phyloP scores from a whole-genome alignment of 148 eudicot species.

The Rhododendron henanense region DNA sequence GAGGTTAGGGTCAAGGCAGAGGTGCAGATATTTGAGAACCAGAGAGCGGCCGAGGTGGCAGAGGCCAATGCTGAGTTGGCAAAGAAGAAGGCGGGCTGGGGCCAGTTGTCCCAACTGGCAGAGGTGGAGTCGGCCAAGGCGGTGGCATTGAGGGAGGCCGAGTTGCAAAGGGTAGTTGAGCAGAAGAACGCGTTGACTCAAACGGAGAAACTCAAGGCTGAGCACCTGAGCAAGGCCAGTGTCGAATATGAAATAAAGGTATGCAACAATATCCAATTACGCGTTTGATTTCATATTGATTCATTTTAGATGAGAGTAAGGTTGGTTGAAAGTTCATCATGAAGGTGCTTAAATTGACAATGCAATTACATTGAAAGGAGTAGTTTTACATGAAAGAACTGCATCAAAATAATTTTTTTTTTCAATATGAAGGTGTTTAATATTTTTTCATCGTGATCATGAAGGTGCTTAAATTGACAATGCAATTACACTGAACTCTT shows the following conservation, averaged over 20 bases:
- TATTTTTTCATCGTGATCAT: no score
- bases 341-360: neutral
- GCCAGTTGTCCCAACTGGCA: constrained; percentile 11
- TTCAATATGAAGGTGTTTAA: no score
- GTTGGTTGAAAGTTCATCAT: neutral
- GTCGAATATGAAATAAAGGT: constrained; percentile 29
- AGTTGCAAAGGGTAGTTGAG: constrained; percentile 28
- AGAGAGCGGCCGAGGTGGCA: constrained; percentile 23
- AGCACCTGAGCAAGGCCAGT: constrained; percentile 22
- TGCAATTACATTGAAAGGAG: neutral
- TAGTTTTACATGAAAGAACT: no score
- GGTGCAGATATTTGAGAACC: constrained; percentile 20
- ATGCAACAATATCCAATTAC: neutral
- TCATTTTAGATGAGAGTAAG: neutral
- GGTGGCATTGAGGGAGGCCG: constrained; percentile 23
- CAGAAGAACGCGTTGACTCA: constrained; percentile 13
- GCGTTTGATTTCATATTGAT: neutral
- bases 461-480: no score
- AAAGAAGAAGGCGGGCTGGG: constrained; percentile 30
- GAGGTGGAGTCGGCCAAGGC: constrained; percentile 24
- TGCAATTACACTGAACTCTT: no score
- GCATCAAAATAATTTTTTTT: no score
- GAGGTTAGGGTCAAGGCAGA: constrained; percentile 19
- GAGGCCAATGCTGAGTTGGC: constrained; percentile 26
- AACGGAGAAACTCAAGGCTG: constrained; percentile 29